A percentile compares a stretch with the other conserved stretches of the same genome.
These are phyloP conservation scores for Elsinoe batatas DNA, from an alignment of 2,329 filamentous ascomycete species.

Conservation along the genomic window DNA sequence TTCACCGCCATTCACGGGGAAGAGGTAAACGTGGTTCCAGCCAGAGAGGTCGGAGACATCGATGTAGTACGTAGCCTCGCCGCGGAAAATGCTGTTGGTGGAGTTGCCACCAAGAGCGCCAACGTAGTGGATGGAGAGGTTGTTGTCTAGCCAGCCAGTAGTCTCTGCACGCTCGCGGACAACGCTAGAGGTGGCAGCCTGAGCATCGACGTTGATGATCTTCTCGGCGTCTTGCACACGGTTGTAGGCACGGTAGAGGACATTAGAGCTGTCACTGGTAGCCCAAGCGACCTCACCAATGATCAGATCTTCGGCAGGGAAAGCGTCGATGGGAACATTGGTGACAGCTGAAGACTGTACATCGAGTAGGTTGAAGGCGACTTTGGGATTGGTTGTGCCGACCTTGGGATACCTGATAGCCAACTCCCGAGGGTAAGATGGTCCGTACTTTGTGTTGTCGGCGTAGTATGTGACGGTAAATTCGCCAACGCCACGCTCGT, in stretches of 20 bases:
- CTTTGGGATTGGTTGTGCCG: slow-evolving; percentile 56
- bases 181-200: slow-evolving; percentile 35
- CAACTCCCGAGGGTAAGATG: slow-evolving; percentile 52
- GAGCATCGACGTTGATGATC: slow-evolving; percentile 49
- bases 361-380: slow-evolving; percentile 49
- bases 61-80: slow-evolving; percentile 46
- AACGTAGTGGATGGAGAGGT: slow-evolving; percentile 46
- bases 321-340: slow-evolving; percentile 46
- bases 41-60: slow-evolving; percentile 58
- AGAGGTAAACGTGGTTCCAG: slow-evolving; percentile 57
- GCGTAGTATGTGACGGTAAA: slow-evolving; percentile 60
- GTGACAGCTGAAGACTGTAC: slow-evolving; percentile 39
- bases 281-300: slow-evolving; percentile 61
- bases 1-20: slow-evolving; percentile 47
- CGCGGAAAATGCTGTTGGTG: slow-evolving; percentile 23
- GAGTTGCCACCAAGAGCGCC: slow-evolving; percentile 34
- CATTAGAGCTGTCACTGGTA: slow-evolving; percentile 48
- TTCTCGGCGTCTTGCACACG: slow-evolving; percentile 58
- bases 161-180: slow-evolving; percentile 49
- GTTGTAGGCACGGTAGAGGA: slow-evolving; percentile 58
- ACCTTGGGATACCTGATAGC: slow-evolving; percentile 61
- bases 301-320: slow-evolving; percentile 50
- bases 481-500: slow-evolving; percentile 57
- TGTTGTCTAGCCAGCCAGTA: slow-evolving; percentile 55
- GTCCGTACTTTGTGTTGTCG: slow-evolving; percentile 46